A percentile compares a stretch with the other conserved stretches of the same genome.
phyloP scores from a whole-genome alignment of 495 filamentous ascomycete species.

The Xylaria bambusicola region DNA sequence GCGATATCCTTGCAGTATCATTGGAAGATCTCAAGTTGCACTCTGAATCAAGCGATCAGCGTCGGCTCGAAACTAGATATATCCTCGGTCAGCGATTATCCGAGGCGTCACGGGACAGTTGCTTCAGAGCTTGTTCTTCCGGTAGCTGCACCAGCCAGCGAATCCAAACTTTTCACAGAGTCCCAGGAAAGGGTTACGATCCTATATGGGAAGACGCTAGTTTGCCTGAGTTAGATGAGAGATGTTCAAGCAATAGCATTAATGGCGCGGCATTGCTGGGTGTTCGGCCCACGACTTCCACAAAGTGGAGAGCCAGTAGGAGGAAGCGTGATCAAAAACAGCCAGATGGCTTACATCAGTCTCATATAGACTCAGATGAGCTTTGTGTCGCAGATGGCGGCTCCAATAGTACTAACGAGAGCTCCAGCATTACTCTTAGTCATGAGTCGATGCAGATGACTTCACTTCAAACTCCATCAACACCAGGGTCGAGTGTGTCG shows the following conservation, averaged over 20 bases:
- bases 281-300: neutral
- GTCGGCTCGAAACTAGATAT: neutral
- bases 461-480: neutral
- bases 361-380: neutral
- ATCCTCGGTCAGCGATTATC: neutral
- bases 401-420: neutral
- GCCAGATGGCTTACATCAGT: neutral
- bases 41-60: neutral
- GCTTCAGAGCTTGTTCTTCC: neutral
- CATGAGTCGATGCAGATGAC: neutral
- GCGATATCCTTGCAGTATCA: neutral
- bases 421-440: neutral
- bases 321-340: neutral
- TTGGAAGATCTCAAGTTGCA: neutral
- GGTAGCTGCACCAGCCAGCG: neutral
- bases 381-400: neutral
- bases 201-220: neutral
- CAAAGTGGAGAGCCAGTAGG: neutral
- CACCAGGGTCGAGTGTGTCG: neutral
- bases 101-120: neutral
- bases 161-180: neutral
- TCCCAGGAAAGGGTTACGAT: neutral
- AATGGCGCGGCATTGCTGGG: neutral
- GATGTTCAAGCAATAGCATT: neutral
- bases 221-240: neutral